A percentile compares a stretch with the other conserved stretches of the same genome.
Conservation (phyloP, 345 rosid species). For the Dipteronia sinensis region DNA sequence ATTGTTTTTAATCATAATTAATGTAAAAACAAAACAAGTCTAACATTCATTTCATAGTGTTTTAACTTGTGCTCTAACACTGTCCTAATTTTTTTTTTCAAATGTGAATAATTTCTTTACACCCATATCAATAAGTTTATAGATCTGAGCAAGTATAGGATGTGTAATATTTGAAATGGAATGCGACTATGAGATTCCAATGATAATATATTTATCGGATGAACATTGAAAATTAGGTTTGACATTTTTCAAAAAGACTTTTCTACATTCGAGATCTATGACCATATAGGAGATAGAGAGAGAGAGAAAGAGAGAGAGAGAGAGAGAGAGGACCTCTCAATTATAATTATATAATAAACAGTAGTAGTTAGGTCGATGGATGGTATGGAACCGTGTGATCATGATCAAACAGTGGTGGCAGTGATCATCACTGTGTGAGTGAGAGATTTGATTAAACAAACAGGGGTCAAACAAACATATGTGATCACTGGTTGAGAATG, state of each 20-base stretch:
- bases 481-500: conserved; percentile 11
- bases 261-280: neutral
- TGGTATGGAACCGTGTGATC: conserved; percentile 2
- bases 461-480: neutral
- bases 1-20: too few relatives aligned
- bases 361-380: neutral
- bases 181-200: too few relatives aligned
- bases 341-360: neutral
- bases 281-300: neutral
- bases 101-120: too few relatives aligned
- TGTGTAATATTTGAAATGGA: too few relatives aligned
- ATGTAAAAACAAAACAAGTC: too few relatives aligned
- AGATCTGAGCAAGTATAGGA: too few relatives aligned
- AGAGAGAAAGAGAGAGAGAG: too few relatives aligned
- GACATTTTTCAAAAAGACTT: neutral
- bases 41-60: too few relatives aligned
- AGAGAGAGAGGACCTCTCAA: neutral
- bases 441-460: neutral
- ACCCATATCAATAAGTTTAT: too few relatives aligned
- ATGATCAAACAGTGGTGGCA: neutral
- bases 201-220: too few relatives aligned
- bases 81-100: too few relatives aligned
- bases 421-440: neutral
- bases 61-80: too few relatives aligned
- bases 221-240: neutral